Evolutionary conservation across 148 eudicot genomes (phyloP).

Genomic region (Pharnaceum exiguum): DNA sequence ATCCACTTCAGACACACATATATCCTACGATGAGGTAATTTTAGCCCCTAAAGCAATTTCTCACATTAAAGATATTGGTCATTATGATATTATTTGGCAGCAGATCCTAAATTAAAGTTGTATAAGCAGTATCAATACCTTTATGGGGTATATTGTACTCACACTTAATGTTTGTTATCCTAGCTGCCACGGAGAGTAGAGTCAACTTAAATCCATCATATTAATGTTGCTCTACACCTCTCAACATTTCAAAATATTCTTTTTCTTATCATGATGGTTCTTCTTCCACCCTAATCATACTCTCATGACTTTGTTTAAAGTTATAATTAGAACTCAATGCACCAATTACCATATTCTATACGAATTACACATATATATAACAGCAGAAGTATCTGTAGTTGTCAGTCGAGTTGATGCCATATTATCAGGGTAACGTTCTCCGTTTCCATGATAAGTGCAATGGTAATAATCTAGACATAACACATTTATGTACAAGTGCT

Average conservation of each 20-base stretch:
- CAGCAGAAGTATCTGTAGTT: no score
- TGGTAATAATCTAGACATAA: neutral
- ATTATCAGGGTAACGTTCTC: no score
- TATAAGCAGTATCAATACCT: neutral
- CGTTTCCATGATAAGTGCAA: neutral
- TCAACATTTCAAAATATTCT: conserved; percentile 2
- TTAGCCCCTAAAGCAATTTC: neutral
- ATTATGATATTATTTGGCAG: neutral
- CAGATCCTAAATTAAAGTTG: neutral
- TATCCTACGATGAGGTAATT: neutral
- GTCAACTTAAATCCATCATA: neutral
- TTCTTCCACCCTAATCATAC: no score
- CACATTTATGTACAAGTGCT: neutral
- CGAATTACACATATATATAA: no score
- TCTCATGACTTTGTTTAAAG: no score
- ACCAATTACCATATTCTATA: no score
- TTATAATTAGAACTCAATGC: no score
- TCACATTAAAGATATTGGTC: neutral
- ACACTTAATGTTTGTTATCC: neutral
- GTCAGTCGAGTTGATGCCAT: no score
- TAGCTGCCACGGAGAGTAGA: neutral
- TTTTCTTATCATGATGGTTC: neutral
- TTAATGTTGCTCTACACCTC: neutral
- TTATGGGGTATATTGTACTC: neutral
- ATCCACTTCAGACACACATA: neutral